Conservation (phyloP, 208 protist species). For the Crithidia fasciculata region DNA sequence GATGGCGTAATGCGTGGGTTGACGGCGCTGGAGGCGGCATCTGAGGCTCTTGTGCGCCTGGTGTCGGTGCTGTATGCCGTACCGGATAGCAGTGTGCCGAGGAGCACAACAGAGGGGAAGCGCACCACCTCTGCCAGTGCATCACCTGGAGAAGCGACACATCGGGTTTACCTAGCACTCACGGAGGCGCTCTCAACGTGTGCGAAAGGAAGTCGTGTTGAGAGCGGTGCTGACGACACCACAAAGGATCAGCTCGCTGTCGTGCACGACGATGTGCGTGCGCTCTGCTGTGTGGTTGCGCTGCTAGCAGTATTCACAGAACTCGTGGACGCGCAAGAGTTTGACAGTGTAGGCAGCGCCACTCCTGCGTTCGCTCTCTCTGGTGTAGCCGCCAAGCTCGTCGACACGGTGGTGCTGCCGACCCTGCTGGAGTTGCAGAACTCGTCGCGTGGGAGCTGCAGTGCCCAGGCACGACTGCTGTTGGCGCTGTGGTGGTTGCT, state of each 20-base stretch:
- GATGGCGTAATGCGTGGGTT: neutral
- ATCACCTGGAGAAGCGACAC: too few relatives aligned
- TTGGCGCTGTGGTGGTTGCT: conserved; percentile 60
- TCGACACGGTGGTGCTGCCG: conserved; percentile 22
- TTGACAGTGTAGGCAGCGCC: neutral
- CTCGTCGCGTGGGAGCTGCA: conserved; percentile 48
- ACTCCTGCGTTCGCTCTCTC: neutral
- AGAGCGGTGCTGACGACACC: neutral
- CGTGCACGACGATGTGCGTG: conserved; percentile 23
- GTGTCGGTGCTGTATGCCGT: neutral
- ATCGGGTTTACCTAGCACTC: too few relatives aligned
- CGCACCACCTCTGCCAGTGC: too few relatives aligned
- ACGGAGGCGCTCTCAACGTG: too few relatives aligned
- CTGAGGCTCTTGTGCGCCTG: neutral
- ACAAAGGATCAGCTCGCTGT: conserved; percentile 3
- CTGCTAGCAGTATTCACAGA: conserved; percentile 39
- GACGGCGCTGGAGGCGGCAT: neutral
- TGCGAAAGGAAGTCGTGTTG: neutral
- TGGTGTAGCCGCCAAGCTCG: conserved; percentile 16
- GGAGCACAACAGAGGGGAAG: too few relatives aligned
- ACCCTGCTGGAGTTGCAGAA: conserved; percentile 26
- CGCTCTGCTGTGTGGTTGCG: conserved; percentile 29
- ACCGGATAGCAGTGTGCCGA: neutral
- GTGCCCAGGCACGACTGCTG: conserved; percentile 45
- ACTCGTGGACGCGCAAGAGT: conserved; percentile 44